Percentiles rank a stretch among this genome's conserved stretches.
These are phyloP conservation scores for Pichia sp. DNA, from an alignment of 1,139 yeast genomes.

Conservation along the genomic window DNA sequence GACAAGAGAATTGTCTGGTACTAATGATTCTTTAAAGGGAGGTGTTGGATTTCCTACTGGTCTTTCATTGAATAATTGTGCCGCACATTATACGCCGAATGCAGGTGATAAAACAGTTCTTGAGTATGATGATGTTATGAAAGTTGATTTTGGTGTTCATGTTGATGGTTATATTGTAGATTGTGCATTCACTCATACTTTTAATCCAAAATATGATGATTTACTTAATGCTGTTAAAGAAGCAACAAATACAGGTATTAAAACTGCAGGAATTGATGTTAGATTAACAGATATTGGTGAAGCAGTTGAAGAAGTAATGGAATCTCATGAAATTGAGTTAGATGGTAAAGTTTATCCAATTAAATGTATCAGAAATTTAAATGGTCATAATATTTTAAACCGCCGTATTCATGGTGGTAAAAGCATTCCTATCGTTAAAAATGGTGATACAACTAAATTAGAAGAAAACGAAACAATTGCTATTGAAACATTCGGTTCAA, in stretches of 20 bases:
- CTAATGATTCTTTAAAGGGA: constrained; percentile 60
- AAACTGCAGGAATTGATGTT: constrained; percentile 93
- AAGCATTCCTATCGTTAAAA: constrained; percentile 91
- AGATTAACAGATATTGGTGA: constrained; percentile 93
- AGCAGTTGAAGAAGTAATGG: constrained; percentile 96
- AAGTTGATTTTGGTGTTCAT: constrained; percentile 96
- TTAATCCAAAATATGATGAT: constrained; percentile 76
- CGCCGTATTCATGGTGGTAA: constrained; percentile 90
- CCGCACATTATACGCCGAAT: constrained; percentile 98
- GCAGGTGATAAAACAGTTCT: constrained; percentile 84
- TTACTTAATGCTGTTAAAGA: constrained; percentile 79
- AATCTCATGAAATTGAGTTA: constrained; percentile 85
- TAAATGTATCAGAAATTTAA: constrained; percentile 83
- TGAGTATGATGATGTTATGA: constrained; percentile 85
- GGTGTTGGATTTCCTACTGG: constrained; percentile 99
- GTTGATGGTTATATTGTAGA: constrained; percentile 94
- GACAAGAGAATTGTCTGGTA: constrained; percentile 61
- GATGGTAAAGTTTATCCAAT: constrained; percentile 82
- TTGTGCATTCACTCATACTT: constrained; percentile 90
- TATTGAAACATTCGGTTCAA: constrained; percentile 94
- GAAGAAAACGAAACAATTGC: constrained; percentile 99
- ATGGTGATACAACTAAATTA: constrained; percentile 93
- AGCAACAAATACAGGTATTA: constrained; percentile 91
- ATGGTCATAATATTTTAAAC: constrained; percentile 88
- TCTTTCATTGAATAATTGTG: constrained; percentile 83